Evolutionary conservation across 2,329 filamentous ascomycete species (phyloP), one percentile per base, ranked within the genome.

Genomic region (Arachnomyces sp.): DNA sequence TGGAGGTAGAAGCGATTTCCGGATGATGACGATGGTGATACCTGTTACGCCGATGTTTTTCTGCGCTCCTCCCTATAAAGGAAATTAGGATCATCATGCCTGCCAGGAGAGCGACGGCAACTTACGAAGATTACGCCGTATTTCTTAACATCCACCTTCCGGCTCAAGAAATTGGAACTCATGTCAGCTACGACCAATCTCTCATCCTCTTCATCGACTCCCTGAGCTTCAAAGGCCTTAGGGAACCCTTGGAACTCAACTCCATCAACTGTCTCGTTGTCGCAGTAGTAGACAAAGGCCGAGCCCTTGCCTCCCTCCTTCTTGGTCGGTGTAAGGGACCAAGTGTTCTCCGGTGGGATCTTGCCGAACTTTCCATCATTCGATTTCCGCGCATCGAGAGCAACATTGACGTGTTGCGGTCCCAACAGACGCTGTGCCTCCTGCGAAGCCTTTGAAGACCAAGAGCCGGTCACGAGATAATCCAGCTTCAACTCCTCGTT

Each of bases 11-110:
- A 96, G 71, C 47, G 69, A 78, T 69, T 93, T 94, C 59, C 82
- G 83, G 55, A 96, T 73, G 36, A 95, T 81, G 11, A 84, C 82
- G 18, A 95, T 84, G 4, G 90, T 92, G 44, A 96, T 77, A 44
- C 90, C 90, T 1, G 90, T 81, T 3, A 77, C 78, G 18, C 89
- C 90, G 8, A 95, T 74, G 65, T 96, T 95, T 77, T 96, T 95
- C 61, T 95, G 90, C 0, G 89, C 88, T 34, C 89, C 88, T 46
- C 75, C 67, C 68, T 71, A 40, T 38, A 42, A 34, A 28, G 8
- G 31, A 13, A 6, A 42, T 44, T 13, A 35, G 30, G 18, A 34
- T 16, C n/a, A 15, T 16, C 28, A 13, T 30, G 28, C 25, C 12
- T 36, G 16, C 7, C 31, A 18, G 7, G 29, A 16, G 30, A 8